Evolutionary conservation across 2,329 filamentous ascomycete species (phyloP), one percentile per base, ranked within the genome.

Genomic region (Periglandula ipomoeae): DNA sequence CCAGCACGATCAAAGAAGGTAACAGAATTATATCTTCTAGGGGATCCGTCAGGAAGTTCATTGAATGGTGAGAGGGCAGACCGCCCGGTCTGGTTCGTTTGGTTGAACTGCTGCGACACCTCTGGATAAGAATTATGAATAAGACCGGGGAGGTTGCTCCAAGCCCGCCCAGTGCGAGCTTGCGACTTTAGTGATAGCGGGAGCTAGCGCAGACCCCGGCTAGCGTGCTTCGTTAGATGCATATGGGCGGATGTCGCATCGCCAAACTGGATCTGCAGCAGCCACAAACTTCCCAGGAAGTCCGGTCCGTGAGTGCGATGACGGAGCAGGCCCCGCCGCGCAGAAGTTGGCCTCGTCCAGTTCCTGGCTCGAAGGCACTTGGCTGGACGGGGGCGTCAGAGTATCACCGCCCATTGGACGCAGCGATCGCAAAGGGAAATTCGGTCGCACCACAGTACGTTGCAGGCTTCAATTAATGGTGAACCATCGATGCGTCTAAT

Each of bases 141-240:
- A n/a, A n/a, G n/a, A n/a, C n/a, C n/a, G n/a, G n/a, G n/a, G n/a
- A n/a, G n/a, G n/a, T n/a, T n/a, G n/a, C n/a, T n/a, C n/a, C n/a
- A n/a, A n/a, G n/a, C n/a, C n/a, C n/a, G n/a, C n/a, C n/a, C n/a
- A n/a, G n/a, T n/a, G n/a, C n/a, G n/a, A n/a, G n/a, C n/a, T n/a
- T n/a, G n/a, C n/a, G n/a, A n/a, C n/a, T n/a, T 24, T 44, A 30
- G 27, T 26, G 41, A 45, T 6, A 19, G 27, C 62, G 61, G 62
- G 62, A 63, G 50, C 63, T 65, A 65, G 55, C 44, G 56, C 52
- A 56, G 41, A 49, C 52, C 53, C 52, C 27, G 8, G 49, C 55
- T 58, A 58, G 55, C 51, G 48, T 52, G 44, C 56, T 55, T 59
- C 59, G 50, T 51, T 65, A 63, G 39, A 56, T 61, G 57, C 62